Conservation (phyloP, 2,329 filamentous ascomycete species). For the Dothideomycetes sp. region DNA sequence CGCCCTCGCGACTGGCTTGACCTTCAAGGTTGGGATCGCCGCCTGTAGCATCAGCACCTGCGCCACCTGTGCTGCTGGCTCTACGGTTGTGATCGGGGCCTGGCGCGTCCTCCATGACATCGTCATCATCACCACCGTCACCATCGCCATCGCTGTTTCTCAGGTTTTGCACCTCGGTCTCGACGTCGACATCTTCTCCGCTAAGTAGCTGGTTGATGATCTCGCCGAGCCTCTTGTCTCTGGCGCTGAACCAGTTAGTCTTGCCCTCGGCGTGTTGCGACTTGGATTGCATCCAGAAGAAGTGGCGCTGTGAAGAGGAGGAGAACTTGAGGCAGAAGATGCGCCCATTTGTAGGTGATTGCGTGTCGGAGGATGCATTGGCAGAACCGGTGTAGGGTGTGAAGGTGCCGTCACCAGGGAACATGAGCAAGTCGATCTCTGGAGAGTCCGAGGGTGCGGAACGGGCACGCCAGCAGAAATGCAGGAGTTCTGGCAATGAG, state of each 20-base stretch:
- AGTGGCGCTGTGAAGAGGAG: slow-evolving; percentile 79
- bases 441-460: slow-evolving; percentile 58
- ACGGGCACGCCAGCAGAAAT: slow-evolving; percentile 94
- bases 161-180: slow-evolving; percentile 51
- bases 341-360: slow-evolving; percentile 63
- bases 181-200: slow-evolving; percentile 78
- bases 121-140: slow-evolving; percentile 45
- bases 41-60: slow-evolving; percentile 76
- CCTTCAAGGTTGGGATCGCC: slow-evolving; percentile 89
- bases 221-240: slow-evolving; percentile 78
- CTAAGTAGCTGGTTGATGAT: slow-evolving; percentile 77
- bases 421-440: slow-evolving; percentile 85
- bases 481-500: slow-evolving; percentile 58
- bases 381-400: slow-evolving; percentile 51
- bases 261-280: slow-evolving; percentile 62
- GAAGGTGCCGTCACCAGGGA: slow-evolving; percentile 81
- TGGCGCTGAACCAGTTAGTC: slow-evolving; percentile 67
- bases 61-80: slow-evolving; percentile 55
- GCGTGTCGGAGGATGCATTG: slow-evolving; percentile 39
- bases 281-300: slow-evolving; percentile 96
- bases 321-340: slow-evolving; percentile 90
- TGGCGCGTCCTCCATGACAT: slow-evolving; percentile 70
- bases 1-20: slow-evolving; percentile 76
- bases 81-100: slow-evolving; percentile 49
- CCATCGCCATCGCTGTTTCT: slow-evolving; percentile 44